Evolutionary conservation across 345 rosid species (phyloP).

Genomic region (Carallia pectinifolia): DNA sequence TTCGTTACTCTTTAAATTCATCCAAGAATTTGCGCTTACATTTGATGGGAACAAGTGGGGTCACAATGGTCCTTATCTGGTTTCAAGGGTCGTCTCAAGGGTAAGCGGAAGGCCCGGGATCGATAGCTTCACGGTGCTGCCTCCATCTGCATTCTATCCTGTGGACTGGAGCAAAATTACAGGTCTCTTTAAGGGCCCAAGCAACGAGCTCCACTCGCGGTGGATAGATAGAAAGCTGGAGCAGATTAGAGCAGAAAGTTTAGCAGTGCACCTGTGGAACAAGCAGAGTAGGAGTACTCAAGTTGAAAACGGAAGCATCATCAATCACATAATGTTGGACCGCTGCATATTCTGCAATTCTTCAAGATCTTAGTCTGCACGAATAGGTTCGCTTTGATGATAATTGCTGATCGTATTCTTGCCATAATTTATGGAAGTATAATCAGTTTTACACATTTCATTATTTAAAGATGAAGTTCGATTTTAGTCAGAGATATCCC

Average conservation of each 20-base stretch:
- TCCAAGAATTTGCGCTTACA: constrained; percentile 72
- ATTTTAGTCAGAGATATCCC: too few species aligned
- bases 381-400: not conserved
- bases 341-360: constrained; percentile 71
- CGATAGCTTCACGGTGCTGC: constrained; percentile 55
- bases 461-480: too few species aligned
- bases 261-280: constrained; percentile 82
- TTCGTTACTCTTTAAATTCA: constrained; percentile 66
- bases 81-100: constrained; percentile 71
- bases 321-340: constrained; percentile 46
- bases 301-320: constrained; percentile 66
- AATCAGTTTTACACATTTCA: not conserved
- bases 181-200: constrained; percentile 51
- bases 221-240: constrained; percentile 48
- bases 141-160: constrained; percentile 83
- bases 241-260: constrained; percentile 48
- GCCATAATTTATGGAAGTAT: not conserved
- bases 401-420: not conserved
- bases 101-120: constrained; percentile 36
- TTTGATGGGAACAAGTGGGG: constrained; percentile 97
- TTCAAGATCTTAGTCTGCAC: constrained; percentile 30
- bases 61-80: constrained; percentile 90
- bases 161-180: constrained; percentile 69
- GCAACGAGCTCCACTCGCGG: constrained; percentile 39
- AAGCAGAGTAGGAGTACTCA: constrained; percentile 63